Percentiles rank a stretch among this genome's conserved stretches.
These are phyloP conservation scores for Rubroboletus pulcherrimus DNA, from an alignment of 768 basidiomycete species.

Conservation along the genomic window DNA sequence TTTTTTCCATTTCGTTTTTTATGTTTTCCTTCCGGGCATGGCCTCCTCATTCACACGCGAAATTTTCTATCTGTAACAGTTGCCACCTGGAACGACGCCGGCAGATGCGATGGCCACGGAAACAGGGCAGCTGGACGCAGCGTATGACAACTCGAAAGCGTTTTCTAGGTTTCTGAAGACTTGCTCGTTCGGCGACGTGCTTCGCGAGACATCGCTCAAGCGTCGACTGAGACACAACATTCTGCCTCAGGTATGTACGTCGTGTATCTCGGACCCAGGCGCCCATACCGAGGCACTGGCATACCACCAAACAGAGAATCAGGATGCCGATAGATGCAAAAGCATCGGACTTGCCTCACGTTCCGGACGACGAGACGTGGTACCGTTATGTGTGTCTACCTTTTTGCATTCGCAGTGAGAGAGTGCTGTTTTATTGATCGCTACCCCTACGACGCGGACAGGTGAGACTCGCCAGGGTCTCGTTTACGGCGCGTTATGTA, in stretches of 20 bases:
- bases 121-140: conserved; percentile 9
- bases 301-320: conserved; percentile 11
- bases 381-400: conserved; percentile 28
- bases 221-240: conserved; percentile 31
- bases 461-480: conserved; percentile 13
- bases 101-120: conserved; percentile 2
- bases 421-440: background rate
- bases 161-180: conserved; percentile 34
- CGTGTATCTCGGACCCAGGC: conserved; percentile 10
- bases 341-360: conserved; percentile 32
- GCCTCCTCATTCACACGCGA: background rate
- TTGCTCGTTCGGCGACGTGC: conserved; percentile 17
- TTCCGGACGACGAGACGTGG: conserved; percentile 35
- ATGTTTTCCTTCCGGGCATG: background rate
- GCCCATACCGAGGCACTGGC: background rate
- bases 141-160: conserved; percentile 40
- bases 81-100: conserved; percentile 10
- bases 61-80: conserved; percentile 4
- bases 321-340: conserved; percentile 29
- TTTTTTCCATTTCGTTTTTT: background rate
- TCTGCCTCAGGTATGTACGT: conserved; percentile 36
- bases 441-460: background rate
- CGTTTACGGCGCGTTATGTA: conserved; percentile 20
- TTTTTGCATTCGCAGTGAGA: background rate
- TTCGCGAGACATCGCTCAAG: conserved; percentile 21